A percentile compares a stretch with the other conserved stretches of the same genome.
phyloP scores from a whole-genome alignment of 2,329 filamentous ascomycete genomes.

The Dactylonectria macrodidyma region DNA sequence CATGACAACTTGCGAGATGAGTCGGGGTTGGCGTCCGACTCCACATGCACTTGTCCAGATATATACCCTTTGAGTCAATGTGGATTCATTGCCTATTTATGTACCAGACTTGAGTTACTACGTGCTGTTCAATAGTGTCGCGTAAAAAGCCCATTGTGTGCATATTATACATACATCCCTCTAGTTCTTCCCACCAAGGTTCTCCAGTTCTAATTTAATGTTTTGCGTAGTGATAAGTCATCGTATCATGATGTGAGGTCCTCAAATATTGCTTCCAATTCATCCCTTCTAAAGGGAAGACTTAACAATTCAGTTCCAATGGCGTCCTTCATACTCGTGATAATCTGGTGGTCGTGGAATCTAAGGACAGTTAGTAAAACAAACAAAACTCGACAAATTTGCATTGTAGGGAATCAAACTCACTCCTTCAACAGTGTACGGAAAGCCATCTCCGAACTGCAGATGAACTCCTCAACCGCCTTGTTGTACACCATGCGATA shows the following conservation, averaged over 20 bases:
- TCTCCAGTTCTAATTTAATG: conserved; percentile 1
- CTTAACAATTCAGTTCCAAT: conserved; percentile 88
- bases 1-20: conserved; percentile 33
- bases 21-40: conserved; percentile 3
- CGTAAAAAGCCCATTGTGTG: no score
- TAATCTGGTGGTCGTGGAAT: conserved; percentile 98
- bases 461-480: conserved; percentile 96
- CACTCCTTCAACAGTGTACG: conserved; percentile 93
- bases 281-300: conserved; percentile 88
- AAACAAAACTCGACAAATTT: background rate
- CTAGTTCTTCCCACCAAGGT: conserved; percentile 2
- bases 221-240: conserved; percentile 20
- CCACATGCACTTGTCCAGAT: conserved; percentile 3
- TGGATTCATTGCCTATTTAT: background rate
- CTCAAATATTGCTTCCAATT: conserved; percentile 90
- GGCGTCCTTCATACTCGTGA: conserved; percentile 88
- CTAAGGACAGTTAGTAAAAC: conserved; percentile 58
- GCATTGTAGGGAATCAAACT: conserved; percentile 47
- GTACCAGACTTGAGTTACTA: background rate
- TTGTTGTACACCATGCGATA: conserved; percentile 95
- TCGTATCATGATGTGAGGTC: conserved; percentile 65
- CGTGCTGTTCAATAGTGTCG: background rate
- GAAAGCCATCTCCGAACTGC: conserved; percentile 96
- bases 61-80: background rate
- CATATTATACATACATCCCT: background rate